Evolutionary conservation across 2,329 filamentous ascomycete species (phyloP).

Genomic region (Emergomyces africanus): DNA sequence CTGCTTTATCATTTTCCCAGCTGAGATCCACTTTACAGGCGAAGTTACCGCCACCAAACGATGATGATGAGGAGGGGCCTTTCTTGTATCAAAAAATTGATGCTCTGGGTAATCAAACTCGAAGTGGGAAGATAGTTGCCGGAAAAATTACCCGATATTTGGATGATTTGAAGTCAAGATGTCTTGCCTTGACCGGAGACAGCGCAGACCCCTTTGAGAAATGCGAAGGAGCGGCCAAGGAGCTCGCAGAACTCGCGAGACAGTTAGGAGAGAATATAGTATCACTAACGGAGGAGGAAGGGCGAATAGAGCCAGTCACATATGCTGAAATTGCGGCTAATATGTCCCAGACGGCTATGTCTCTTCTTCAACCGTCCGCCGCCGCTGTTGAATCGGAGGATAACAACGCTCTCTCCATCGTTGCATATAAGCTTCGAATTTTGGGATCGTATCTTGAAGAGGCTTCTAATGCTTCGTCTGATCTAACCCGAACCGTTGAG

Average conservation of each 20-base stretch:
- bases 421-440: conserved; percentile 53
- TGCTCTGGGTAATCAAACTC: conserved; percentile 57
- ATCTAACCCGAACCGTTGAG: conserved; percentile 60
- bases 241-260: conserved; percentile 54
- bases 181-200: conserved; percentile 57
- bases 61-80: conserved; percentile 57
- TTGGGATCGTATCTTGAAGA: conserved; percentile 55
- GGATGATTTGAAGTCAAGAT: conserved; percentile 63
- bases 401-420: conserved; percentile 54
- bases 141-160: conserved; percentile 66
- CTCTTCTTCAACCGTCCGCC: conserved; percentile 17
- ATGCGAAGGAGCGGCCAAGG: conserved; percentile 51
- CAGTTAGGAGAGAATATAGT: conserved; percentile 56
- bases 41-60: conserved; percentile 45
- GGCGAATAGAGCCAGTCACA: conserved; percentile 53
- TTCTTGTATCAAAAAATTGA: conserved; percentile 62
- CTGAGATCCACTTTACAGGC: conserved; percentile 54
- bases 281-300: conserved; percentile 56
- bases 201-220: conserved; percentile 57
- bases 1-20: conserved; percentile 54
- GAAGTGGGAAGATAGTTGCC: conserved; percentile 71
- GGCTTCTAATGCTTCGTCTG: conserved; percentile 55
- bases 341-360: conserved; percentile 32
- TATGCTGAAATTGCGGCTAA: conserved; percentile 52
- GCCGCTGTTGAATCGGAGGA: conserved; percentile 13